Evolutionary conservation across 2,329 filamentous ascomycete genomes (phyloP).

Genomic region (Fusarium sp.): DNA sequence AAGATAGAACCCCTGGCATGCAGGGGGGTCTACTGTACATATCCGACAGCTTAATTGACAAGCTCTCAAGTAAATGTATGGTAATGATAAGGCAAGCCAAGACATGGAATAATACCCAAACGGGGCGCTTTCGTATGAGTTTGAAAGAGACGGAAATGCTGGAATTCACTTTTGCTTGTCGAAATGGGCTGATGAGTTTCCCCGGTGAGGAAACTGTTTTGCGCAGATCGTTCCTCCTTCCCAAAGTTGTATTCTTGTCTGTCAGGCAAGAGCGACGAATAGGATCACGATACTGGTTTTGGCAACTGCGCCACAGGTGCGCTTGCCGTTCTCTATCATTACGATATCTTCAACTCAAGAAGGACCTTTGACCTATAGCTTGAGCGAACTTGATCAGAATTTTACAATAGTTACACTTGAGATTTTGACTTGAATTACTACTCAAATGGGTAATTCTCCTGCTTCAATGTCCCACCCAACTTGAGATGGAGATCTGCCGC

Average conservation of each 20-base stretch:
- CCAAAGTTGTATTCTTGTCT: slow-evolving; percentile 1
- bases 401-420: not conserved
- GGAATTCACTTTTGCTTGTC: not conserved
- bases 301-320: not conserved
- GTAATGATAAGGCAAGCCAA: slow-evolving; percentile 27
- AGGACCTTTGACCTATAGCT: not conserved
- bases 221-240: not conserved
- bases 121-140: not conserved
- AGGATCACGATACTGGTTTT: not conserved
- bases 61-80: slow-evolving; percentile 33
- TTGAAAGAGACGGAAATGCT: not conserved
- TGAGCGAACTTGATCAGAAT: not conserved
- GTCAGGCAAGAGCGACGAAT: slow-evolving; percentile 1
- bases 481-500: slow-evolving; percentile 42
- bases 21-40: slow-evolving; percentile 32
- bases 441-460: slow-evolving; percentile 13
- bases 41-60: slow-evolving; percentile 23
- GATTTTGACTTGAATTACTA: not conserved
- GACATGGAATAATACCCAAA: slow-evolving; percentile 10
- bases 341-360: not conserved
- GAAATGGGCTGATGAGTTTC: not conserved
- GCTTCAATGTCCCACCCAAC: slow-evolving; percentile 13
- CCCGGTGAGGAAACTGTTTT: not conserved
- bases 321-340: not conserved
- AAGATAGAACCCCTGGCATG: slow-evolving; percentile 19